Evolutionary conservation across 345 rosid genomes (phyloP), one percentile per base, ranked within the genome.

Genomic region (Nasturtium officinale): DNA sequence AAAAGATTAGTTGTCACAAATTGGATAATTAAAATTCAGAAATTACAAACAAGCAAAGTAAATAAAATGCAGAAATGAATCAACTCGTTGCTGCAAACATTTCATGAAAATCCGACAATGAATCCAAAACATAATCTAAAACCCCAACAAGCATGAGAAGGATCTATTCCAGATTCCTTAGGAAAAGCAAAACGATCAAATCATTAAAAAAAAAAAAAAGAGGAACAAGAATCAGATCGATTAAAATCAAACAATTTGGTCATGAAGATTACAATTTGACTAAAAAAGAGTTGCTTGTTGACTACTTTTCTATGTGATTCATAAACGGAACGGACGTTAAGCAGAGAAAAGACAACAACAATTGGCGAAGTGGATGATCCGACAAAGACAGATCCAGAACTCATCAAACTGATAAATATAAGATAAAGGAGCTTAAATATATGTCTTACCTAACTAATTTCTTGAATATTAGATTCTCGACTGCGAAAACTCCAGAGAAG

Each of bases 361-460:
- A n/a, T 11, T 9, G 16, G 32, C 9, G 2, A 61, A 47, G 29
- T 67, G 61, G 56, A 67, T 30, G 61, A 69, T 76, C 79, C 20
- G 65, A 69, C 42, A 69, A 62, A 69, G 79, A 69, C 71, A 63
- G 71, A 76, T 69, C 79, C 65, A 76, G 29, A 71, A 65, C 59
- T 32, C 42, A 56, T 20, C 25, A 56, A 65, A 75, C 69, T 9
- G 18, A 53, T 67, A 26, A 35, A 61, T 25, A 61, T 23, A 33
- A 56, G 12, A 43, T 13, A 73, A 63, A 43, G n/a, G 23, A 65
- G 59, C 6, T 25, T 9, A 9, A 26, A 47, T 10, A 43, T 18
- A 47, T 32, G 21, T 23, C 30, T 68, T 25, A 62, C 79, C 65
- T 12, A 61, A 13, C 62, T 26, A 61, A 45, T 62, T 54, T 45